phyloP scores from a whole-genome alignment of 31 red algal genomes.

The Endocladia muricata region DNA sequence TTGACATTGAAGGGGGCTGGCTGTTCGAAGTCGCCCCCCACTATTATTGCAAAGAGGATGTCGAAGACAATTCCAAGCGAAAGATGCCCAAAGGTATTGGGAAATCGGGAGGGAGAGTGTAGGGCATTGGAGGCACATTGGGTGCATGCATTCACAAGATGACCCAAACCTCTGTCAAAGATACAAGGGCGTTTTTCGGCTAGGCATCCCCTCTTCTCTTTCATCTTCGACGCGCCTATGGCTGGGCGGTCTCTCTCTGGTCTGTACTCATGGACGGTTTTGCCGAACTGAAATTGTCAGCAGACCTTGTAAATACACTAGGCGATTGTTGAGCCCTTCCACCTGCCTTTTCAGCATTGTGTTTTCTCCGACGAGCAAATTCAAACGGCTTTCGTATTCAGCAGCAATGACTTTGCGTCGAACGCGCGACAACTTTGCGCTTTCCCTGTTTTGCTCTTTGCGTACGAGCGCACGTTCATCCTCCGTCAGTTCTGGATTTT shows the following conservation, averaged over 20 bases:
- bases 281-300: conserved; percentile 27
- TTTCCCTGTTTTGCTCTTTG: conserved; percentile 73
- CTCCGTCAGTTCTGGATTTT: conserved; percentile 72
- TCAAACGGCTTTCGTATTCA: conserved; percentile 12
- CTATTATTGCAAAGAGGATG: conserved; percentile 77
- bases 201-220: no score
- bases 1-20: conserved; percentile 83
- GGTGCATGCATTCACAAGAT: no score
- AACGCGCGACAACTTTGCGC: conserved; percentile 55
- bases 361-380: conserved; percentile 10
- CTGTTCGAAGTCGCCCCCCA: conserved; percentile 84
- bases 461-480: conserved; percentile 61
- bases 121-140: no score
- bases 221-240: no score
- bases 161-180: no score
- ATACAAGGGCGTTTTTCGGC: no score
- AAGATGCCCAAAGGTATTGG: conserved; percentile 71
- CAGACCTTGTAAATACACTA: conserved; percentile 29
- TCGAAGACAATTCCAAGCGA: conserved; percentile 60
- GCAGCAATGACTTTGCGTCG: conserved; percentile 30
- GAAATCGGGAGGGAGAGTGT: conserved; percentile 16
- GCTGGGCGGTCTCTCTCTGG: no score
- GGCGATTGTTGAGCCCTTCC: conserved; percentile 10
- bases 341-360: conserved; percentile 3
- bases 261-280: no score